Evolutionary conservation across 495 filamentous ascomycete species (phyloP).

Genomic region (Penicillium pancosmium): DNA sequence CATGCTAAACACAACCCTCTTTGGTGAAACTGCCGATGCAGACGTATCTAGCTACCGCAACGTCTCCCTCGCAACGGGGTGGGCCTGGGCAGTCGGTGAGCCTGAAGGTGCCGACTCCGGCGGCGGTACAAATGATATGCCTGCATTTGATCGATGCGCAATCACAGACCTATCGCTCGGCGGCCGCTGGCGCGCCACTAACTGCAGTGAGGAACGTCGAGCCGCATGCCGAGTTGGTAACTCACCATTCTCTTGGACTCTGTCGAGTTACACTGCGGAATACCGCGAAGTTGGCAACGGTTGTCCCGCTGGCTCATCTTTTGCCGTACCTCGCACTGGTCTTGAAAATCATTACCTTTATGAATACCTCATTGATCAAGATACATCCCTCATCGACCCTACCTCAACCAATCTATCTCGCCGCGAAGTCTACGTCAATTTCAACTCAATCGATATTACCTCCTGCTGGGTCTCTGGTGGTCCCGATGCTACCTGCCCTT

Average conservation of each 20-base stretch:
- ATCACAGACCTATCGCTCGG: conserved; percentile 44
- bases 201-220: conserved; percentile 53
- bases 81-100: conserved; percentile 62
- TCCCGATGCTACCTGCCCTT: conserved; percentile 56
- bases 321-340: conserved; percentile 59
- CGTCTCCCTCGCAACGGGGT: conserved; percentile 52
- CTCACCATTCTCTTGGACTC: conserved; percentile 56
- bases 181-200: conserved; percentile 58
- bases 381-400: conserved; percentile 27
- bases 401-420: conserved; percentile 24
- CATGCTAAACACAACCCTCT: conserved; percentile 56
- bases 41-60: conserved; percentile 51
- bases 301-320: conserved; percentile 44
- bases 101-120: conserved; percentile 45
- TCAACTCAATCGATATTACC: conserved; percentile 57
- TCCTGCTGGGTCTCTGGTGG: conserved; percentile 63
- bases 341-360: conserved; percentile 64
- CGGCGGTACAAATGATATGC: conserved; percentile 24
- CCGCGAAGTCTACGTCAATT: conserved; percentile 56
- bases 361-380: conserved; percentile 30
- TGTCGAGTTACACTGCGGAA: conserved; percentile 40
- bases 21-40: conserved; percentile 52
- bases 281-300: conserved; percentile 41
- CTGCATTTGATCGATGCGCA: conserved; percentile 52
- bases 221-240: conserved; percentile 56